These are phyloP conservation scores for Microdochium bolleyi DNA, from an alignment of 2,329 filamentous ascomycete species.

Conservation along the genomic window DNA sequence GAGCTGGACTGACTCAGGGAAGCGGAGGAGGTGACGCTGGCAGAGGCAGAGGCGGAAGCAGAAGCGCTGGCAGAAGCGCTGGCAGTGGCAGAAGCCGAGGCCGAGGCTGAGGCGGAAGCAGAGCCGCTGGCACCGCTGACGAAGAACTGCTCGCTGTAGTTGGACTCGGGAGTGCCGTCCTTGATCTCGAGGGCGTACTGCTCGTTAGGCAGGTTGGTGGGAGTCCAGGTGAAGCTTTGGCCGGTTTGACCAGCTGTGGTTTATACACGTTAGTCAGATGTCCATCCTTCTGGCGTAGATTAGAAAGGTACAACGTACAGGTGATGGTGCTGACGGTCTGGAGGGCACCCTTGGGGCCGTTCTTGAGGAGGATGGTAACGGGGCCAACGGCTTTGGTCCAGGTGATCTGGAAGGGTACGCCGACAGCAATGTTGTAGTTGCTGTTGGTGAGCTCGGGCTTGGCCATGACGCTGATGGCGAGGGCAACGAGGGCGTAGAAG, in stretches of 20 bases:
- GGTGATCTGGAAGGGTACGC: constrained; percentile 32
- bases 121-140: constrained; percentile 4
- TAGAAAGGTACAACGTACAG: constrained; percentile 19
- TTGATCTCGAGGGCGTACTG: constrained; percentile 37
- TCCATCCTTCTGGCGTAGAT: not conserved
- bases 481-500: constrained; percentile 14
- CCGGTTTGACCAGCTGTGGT: constrained; percentile 22
- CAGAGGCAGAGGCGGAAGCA: constrained; percentile 1
- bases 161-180: constrained; percentile 29
- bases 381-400: constrained; percentile 31
- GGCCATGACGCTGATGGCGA: constrained; percentile 21
- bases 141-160: constrained; percentile 35
- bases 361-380: constrained; percentile 32
- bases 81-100: not conserved
- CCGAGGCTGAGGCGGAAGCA: constrained; percentile 1
- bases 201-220: constrained; percentile 25
- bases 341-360: constrained; percentile 26
- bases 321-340: constrained; percentile 22
- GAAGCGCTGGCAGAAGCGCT: not conserved
- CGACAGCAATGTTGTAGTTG: constrained; percentile 25
- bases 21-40: not conserved
- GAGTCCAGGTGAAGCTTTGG: constrained; percentile 28
- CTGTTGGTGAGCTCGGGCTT: constrained; percentile 24
- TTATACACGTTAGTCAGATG: constrained; percentile 5
- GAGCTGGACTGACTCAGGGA: not conserved